These are phyloP conservation scores for Dryas alaskensis DNA, from an alignment of 306 rosid species.

Conservation along the genomic window DNA sequence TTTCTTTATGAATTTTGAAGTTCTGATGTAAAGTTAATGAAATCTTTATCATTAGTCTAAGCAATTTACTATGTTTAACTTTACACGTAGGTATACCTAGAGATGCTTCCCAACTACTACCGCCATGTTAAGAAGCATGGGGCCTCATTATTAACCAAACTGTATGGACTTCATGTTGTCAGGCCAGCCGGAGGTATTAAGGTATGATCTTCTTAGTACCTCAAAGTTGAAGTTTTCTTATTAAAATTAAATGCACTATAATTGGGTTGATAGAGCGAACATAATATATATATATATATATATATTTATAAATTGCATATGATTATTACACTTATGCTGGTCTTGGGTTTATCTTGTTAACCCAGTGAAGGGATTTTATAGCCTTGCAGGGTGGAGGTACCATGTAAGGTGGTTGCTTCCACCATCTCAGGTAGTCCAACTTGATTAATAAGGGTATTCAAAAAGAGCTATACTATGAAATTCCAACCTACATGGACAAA, in stretches of 20 bases:
- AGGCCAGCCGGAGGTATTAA: slow-evolving; percentile 41
- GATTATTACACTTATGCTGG: too few species aligned
- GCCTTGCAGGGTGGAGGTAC: not conserved
- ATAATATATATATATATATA: not conserved
- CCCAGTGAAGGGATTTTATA: not conserved
- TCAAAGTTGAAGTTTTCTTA: not conserved
- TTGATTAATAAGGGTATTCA: not conserved
- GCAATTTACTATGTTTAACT: not conserved
- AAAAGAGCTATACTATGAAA: slow-evolving; percentile 8
- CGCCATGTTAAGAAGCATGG: slow-evolving; percentile 31
- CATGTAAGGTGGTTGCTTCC: not conserved
- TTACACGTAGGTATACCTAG: slow-evolving; percentile 33
- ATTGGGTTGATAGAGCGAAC: not conserved
- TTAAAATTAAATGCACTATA: not conserved
- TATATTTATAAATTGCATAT: too few species aligned
- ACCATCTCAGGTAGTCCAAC: not conserved
- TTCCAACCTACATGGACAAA: not conserved
- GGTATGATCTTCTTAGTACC: slow-evolving; percentile 26
- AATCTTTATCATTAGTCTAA: not conserved
- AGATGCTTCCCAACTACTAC: slow-evolving; percentile 46
- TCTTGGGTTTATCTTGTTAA: not conserved
- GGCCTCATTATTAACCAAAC: slow-evolving; percentile 31
- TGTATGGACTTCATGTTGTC: slow-evolving; percentile 45
- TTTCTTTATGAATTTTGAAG: not conserved
- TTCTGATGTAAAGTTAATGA: not conserved